A percentile compares a stretch with the other conserved stretches of the same genome.
Conservation (phyloP, 257 asterid genomes). For the Solanum chilense region DNA sequence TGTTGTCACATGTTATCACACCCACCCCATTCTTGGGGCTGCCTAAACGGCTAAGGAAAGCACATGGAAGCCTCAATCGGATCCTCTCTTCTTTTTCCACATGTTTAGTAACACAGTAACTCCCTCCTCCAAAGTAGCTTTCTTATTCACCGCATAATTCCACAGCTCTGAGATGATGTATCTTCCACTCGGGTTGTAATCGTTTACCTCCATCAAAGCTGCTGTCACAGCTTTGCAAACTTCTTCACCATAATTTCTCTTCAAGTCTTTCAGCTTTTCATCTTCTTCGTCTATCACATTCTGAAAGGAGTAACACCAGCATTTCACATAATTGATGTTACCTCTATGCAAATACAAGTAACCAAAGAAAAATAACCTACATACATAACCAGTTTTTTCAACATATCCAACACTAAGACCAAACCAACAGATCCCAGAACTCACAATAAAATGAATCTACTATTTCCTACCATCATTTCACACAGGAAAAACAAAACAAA, state of each 20-base stretch:
- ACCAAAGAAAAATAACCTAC: background rate
- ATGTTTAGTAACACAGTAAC: constrained; percentile 38
- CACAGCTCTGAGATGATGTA: constrained; percentile 68
- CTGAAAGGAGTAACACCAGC: constrained; percentile 20
- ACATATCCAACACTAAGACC: background rate
- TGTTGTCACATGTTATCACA: background rate
- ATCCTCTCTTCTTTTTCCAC: constrained; percentile 36
- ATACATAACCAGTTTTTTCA: background rate
- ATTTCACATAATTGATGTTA: background rate
- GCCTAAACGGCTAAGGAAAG: background rate
- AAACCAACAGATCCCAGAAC: background rate
- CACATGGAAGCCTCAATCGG: background rate
- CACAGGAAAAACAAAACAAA: background rate
- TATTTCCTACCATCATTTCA: background rate
- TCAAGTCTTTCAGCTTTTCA: constrained; percentile 63
- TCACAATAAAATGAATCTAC: background rate
- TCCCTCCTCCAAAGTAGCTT: constrained; percentile 71
- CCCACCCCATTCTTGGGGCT: background rate
- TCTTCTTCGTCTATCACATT: constrained; percentile 51
- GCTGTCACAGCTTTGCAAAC: constrained; percentile 55
- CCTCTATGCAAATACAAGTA: background rate
- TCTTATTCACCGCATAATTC: constrained; percentile 60
- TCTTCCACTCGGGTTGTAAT: constrained; percentile 79
- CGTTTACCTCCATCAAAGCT: constrained; percentile 60
- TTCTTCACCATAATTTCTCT: constrained; percentile 32